Evolutionary conservation across 2,329 filamentous ascomycete species (phyloP).

Genomic region (Cadophora luteo-olivacea): DNA sequence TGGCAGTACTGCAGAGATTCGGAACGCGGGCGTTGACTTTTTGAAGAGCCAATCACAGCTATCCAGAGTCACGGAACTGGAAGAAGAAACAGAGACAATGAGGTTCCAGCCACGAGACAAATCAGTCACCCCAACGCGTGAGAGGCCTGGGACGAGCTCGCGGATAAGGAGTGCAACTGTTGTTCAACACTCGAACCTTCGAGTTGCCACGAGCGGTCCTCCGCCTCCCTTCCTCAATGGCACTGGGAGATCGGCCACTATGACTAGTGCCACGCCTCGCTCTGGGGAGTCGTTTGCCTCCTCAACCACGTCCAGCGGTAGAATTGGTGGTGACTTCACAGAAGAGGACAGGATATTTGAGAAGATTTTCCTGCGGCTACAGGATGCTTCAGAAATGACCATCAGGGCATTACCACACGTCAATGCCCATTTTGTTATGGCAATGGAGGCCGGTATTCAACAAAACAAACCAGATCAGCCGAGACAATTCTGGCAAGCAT

Average conservation of each 20-base stretch:
- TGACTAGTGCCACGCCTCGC: constrained; percentile 68
- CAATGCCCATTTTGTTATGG: constrained; percentile 68
- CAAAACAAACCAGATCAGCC: constrained; percentile 64
- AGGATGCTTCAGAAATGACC: constrained; percentile 75
- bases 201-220: constrained; percentile 62
- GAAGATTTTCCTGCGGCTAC: constrained; percentile 78
- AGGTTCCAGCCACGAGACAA: constrained; percentile 55
- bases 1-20: constrained; percentile 72
- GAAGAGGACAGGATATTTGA: constrained; percentile 86
- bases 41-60: constrained; percentile 14
- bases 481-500: constrained; percentile 69
- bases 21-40: constrained; percentile 45
- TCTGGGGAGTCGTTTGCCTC: constrained; percentile 83
- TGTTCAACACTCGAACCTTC: constrained; percentile 48
- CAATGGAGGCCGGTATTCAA: constrained; percentile 68
- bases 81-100: constrained; percentile 14
- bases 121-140: constrained; percentile 59
- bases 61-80: constrained; percentile 6
- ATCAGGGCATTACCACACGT: constrained; percentile 74
- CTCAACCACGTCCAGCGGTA: constrained; percentile 37
- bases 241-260: constrained; percentile 56
- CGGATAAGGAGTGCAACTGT: constrained; percentile 44
- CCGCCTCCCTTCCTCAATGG: constrained; percentile 57
- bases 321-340: constrained; percentile 60
- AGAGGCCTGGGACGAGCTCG: constrained; percentile 50